A percentile compares a stretch with the other conserved stretches of the same genome.
phyloP scores from a whole-genome alignment of 164 flowering plant species.

The Nelumbo lutea region DNA sequence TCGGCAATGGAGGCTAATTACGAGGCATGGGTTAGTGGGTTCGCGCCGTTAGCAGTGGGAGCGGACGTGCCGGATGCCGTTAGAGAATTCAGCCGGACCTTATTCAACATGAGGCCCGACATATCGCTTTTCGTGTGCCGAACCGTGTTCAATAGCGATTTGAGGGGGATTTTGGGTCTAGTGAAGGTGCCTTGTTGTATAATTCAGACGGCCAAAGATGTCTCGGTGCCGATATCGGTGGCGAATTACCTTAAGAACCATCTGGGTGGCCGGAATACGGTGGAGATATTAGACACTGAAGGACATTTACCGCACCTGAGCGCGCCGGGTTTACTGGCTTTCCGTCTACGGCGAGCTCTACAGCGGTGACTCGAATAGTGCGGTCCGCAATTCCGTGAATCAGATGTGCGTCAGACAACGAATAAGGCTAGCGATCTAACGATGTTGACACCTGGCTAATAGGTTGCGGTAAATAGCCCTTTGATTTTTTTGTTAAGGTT shows the following conservation, averaged over 20 bases:
- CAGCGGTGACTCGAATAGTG: slow-evolving; percentile 29
- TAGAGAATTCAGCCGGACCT: slow-evolving; percentile 84
- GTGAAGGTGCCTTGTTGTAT: slow-evolving; percentile 81
- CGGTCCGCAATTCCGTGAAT: too few relatives aligned
- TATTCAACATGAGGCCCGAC: slow-evolving; percentile 97
- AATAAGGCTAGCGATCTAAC: neutral
- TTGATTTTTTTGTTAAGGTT: neutral
- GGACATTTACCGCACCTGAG: slow-evolving; percentile 93
- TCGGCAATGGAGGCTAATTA: slow-evolving; percentile 83
- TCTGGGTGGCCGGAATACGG: slow-evolving; percentile 71
- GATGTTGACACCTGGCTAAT: slow-evolving; percentile 3
- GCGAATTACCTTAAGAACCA: slow-evolving; percentile 61
- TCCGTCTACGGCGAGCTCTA: slow-evolving; percentile 56
- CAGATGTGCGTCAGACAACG: too few relatives aligned
- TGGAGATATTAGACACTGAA: slow-evolving; percentile 59
- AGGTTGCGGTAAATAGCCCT: slow-evolving; percentile 17
- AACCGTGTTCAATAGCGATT: slow-evolving; percentile 65
- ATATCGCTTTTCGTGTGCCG: slow-evolving; percentile 68
- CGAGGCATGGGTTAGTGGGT: slow-evolving; percentile 86
- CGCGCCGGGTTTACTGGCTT: slow-evolving; percentile 65
- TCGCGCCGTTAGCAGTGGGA: slow-evolving; percentile 89
- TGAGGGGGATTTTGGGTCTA: slow-evolving; percentile 55
- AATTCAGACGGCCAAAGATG: slow-evolving; percentile 75
- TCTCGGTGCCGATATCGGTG: slow-evolving; percentile 75
- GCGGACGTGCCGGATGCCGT: slow-evolving; percentile 95